phyloP scores from a whole-genome alignment of 176 grass and related monocot genomes.

The Musa troglodytarum region DNA sequence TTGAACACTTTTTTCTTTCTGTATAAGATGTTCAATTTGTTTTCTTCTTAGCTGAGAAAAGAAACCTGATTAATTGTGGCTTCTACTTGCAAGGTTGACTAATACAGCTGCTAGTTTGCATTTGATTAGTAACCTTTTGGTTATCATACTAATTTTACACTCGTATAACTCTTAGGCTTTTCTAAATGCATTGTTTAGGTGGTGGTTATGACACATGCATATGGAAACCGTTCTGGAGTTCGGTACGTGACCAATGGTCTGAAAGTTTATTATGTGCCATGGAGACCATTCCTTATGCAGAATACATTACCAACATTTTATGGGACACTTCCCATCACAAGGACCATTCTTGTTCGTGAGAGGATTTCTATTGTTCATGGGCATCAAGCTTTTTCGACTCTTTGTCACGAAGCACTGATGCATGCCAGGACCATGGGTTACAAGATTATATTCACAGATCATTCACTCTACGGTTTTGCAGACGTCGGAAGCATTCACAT shows the following conservation, averaged over 20 bases:
- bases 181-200: constrained; percentile 39
- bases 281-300: constrained; percentile 89
- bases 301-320: constrained; percentile 86
- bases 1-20: not conserved
- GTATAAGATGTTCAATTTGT: not conserved
- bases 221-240: constrained; percentile 81
- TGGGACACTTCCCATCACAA: constrained; percentile 67
- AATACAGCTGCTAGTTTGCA: not conserved
- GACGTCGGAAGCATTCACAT: constrained; percentile 96
- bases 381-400: constrained; percentile 91
- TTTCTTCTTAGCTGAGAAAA: not conserved
- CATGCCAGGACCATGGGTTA: constrained; percentile 94
- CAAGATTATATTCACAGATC: constrained; percentile 89
- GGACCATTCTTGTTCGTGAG: constrained; percentile 75
- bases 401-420: constrained; percentile 86
- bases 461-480: constrained; percentile 92
- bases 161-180: not conserved
- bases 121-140: no score
- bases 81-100: not conserved
- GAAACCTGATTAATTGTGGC: not conserved
- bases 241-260: constrained; percentile 78
- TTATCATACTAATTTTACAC: not conserved
- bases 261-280: constrained; percentile 94
- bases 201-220: constrained; percentile 92
- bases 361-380: constrained; percentile 91